Base-by-base conservation (phyloP, 176 grass and related monocot genomes). In the Otatea glauca region DNA sequence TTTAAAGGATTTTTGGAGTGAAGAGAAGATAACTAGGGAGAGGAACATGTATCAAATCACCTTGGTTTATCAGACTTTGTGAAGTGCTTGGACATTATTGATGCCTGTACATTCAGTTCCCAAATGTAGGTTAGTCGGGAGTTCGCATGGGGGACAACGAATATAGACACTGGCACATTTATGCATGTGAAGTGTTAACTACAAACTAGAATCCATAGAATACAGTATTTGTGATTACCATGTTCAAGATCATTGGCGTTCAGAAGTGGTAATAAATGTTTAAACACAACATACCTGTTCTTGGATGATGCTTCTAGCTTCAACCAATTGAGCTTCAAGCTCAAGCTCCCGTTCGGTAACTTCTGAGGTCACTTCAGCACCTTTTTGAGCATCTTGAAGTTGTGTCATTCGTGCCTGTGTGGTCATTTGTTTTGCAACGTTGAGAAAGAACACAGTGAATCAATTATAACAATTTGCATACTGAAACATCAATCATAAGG, bases 261-360 rank as follows among this genome's bases (percentile, higher is more conserved):
- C 38, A 29, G 23, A 71, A 84, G 25, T 11, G 8, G 21, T 62
- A 74, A 21, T 5, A 21, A 74, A 53, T 50, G 60, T 20, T 41
- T 72, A 72, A 78, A 71, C 43, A 78, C 50, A 20, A 41, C 80
- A 79, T 69, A 92, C 97, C 91, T 99, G 97, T 77, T 99, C 97
- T 82, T 99, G 97, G 60, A 99, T 99, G 42, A 99, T 99, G 84
- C 97, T 99, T 86, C 97, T 96, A 83, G 97, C 97, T 88, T 99
- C 97, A 74, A 99, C 97, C 56, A 99, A 88, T 77, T 99, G 97
- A 86, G 97, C 97, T 89, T 99, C 97, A 53, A 99, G 93, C 75
- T 99, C 97, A 81, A 99, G 97, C 77, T 99, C 97, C 84, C 97
- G 89, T 23, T 99, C 97, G 0, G 97, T 99, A 20, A 81, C 93